Base-by-base conservation (phyloP, 805 yeast genomes). In the Pichia phayaonensis region DNA sequence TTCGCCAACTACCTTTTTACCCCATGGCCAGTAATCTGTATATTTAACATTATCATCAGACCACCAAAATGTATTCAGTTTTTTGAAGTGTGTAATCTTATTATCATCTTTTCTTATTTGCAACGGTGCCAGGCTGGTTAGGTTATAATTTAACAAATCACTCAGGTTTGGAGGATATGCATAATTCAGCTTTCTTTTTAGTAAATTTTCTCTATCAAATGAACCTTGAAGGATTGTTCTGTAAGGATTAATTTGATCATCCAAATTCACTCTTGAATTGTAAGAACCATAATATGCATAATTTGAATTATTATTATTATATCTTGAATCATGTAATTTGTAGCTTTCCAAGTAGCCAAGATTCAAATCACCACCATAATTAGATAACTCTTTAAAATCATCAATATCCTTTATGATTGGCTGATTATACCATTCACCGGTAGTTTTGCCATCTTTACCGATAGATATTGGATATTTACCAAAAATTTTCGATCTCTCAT, bases 341-440 rank as follows among this genome's bases (percentile, higher is more conserved):
- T 50, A 46, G 26, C 50, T 50, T n/a, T 50, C 53, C 6, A 50
- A 29, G 23, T 50, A 50, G 1, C 53, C 53, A 8, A 50, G 27
- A 26, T 43, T 43, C 18, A 50, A 43, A 21, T 54, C 57, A 7
- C 55, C 55, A n/a, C 58, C 56, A 45, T 46, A 50, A 16, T 49
- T 29, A 4, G 42, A 16, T 2, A 49, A 40, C n/a, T 54, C 54
- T 39, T 47, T 49, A n/a, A 66, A 57, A 42, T 67, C 69, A n/a
- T 59, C 65, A 42, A 62, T 60, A 6, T 65, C 58, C 49, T 60
- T 61, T 8, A 65, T 48, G 15, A 64, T 53, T 22, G 67, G 67
- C 50, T 61, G 65, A 40, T 59, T 53, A 34, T 59, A 62, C 48
- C 48, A 49, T 40, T 40, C 41, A 21, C 29, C 23, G 4, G 16